These are phyloP conservation scores for Hydnum rufescens DNA, from an alignment of 768 basidiomycete species.

Conservation along the genomic window DNA sequence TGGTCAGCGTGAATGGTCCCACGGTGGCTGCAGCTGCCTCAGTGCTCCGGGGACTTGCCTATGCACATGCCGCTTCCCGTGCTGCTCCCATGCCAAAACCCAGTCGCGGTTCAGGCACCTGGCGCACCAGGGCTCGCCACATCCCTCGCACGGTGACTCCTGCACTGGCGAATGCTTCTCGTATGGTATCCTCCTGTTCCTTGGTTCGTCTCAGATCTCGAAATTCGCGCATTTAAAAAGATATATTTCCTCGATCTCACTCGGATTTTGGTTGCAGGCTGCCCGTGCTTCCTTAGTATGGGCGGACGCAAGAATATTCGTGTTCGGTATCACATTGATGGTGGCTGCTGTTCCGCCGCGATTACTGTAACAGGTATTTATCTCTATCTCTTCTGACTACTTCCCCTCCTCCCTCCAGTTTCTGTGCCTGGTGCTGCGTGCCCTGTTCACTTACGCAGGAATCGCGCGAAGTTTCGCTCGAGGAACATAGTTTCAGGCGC, in stretches of 20 bases:
- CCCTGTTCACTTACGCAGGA: conserved; percentile 10
- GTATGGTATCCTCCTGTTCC: conserved; percentile 16
- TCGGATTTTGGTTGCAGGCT: conserved; percentile 7
- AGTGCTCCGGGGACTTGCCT: conserved; percentile 15
- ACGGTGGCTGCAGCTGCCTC: conserved; percentile 14
- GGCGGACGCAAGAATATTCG: conserved; percentile 1
- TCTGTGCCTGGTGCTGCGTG: conserved; percentile 1
- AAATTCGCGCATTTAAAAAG: conserved; percentile 11
- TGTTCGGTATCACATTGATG: background rate
- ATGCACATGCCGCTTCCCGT: conserved; percentile 24
- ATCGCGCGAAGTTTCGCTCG: conserved; percentile 7
- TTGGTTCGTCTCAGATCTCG: background rate
- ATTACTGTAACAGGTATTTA: too few species aligned
- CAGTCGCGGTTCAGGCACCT: conserved; percentile 26
- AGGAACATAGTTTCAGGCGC: conserved; percentile 8
- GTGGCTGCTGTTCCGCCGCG: background rate
- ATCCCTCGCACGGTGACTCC: conserved; percentile 21
- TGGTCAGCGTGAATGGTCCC: conserved; percentile 21
- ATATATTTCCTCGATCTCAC: conserved; percentile 16
- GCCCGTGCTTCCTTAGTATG: conserved; percentile 7
- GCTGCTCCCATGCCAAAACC: conserved; percentile 23
- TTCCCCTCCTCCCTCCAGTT: conserved; percentile 4
- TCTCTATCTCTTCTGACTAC: too few species aligned
- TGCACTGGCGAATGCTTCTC: conserved; percentile 22
- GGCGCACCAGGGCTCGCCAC: conserved; percentile 19